These are phyloP conservation scores for Rhizomucor pusillus DNA, from an alignment of 371 early-diverging fungal genomes.

Conservation along the genomic window DNA sequence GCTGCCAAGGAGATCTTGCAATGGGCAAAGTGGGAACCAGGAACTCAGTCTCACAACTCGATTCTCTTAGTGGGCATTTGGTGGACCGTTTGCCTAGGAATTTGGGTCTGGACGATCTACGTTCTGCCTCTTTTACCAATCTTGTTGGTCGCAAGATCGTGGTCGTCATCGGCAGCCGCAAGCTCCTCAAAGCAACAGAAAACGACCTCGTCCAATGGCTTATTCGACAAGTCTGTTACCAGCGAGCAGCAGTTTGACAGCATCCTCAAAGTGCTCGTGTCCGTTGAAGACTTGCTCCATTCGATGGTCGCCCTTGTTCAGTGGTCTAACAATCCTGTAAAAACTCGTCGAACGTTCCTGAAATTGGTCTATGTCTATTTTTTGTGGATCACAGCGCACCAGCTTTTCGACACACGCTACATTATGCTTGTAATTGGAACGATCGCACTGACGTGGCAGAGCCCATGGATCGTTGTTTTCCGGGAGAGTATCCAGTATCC, in stretches of 20 bases:
- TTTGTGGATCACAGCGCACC: conserved; percentile 18
- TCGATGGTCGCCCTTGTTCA: not conserved
- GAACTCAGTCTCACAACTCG: not conserved
- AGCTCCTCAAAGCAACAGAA: not conserved
- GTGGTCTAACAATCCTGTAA: conserved; percentile 10
- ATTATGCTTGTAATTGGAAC: conserved; percentile 11
- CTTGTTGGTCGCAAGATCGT: conserved; percentile 3
- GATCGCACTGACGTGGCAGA: conserved; percentile 10
- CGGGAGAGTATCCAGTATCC: conserved; percentile 6
- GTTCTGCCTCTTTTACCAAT: conserved; percentile 9
- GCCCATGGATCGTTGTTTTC: conserved; percentile 4
- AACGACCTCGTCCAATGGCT: too few relatives aligned
- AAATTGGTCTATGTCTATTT: conserved; percentile 11
- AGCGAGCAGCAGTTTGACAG: too few relatives aligned
- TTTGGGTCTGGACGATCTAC: conserved; percentile 10
- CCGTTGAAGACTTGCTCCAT: not conserved
- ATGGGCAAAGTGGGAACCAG: too few relatives aligned
- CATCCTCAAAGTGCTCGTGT: too few relatives aligned
- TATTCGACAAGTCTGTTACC: too few relatives aligned
- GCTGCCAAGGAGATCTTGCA: too few relatives aligned
- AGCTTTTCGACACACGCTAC: conserved; percentile 13
- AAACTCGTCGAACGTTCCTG: conserved; percentile 3
- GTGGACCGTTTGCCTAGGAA: conserved; percentile 7
- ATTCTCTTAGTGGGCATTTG: conserved; percentile 5
- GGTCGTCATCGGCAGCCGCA: not conserved